phyloP scores from a whole-genome alignment of 1,284 basidiomycete species.

The Ustilago cynodontis region DNA sequence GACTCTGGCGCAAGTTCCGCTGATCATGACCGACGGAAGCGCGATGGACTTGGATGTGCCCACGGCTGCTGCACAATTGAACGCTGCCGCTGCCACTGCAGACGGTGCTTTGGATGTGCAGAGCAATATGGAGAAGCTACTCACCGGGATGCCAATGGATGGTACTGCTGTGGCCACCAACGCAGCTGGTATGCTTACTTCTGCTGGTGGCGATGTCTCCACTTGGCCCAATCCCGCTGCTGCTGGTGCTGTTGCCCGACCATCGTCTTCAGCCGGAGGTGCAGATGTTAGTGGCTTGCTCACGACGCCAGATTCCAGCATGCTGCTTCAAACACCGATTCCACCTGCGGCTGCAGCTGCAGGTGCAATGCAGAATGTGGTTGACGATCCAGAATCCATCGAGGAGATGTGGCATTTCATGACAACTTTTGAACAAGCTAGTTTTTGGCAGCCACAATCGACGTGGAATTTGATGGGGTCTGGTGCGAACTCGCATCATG shows the following conservation, averaged over 20 bases:
- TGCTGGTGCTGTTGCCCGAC: constrained; percentile 1
- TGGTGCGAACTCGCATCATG: not conserved
- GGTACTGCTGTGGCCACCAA: constrained; percentile 8
- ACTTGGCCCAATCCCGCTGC: constrained; percentile 19
- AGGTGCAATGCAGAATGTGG: constrained; percentile 28
- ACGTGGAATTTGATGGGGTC: constrained; percentile 39
- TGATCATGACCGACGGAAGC: constrained; percentile 26
- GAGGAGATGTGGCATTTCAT: constrained; percentile 58
- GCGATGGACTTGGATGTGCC: constrained; percentile 34
- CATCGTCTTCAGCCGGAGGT: constrained; percentile 16
- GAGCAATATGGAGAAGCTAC: constrained; percentile 41
- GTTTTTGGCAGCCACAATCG: constrained; percentile 53
- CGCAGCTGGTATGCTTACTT: constrained; percentile 24
- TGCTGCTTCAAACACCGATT: constrained; percentile 23
- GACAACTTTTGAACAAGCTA: constrained; percentile 44
- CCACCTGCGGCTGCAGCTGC: constrained; percentile 19
- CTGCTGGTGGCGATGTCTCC: constrained; percentile 9
- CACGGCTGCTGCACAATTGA: constrained; percentile 18
- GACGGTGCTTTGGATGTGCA: constrained; percentile 16
- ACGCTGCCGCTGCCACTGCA: constrained; percentile 14
- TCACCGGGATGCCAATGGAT: constrained; percentile 27
- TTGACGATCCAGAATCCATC: constrained; percentile 42
- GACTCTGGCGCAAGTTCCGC: constrained; percentile 15
- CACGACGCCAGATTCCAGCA: constrained; percentile 15
- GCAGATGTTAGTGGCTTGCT: constrained; percentile 16